These are phyloP conservation scores for Blastocystis hominis DNA, from an alignment of 352 stramenopile species.

Conservation along the genomic window DNA sequence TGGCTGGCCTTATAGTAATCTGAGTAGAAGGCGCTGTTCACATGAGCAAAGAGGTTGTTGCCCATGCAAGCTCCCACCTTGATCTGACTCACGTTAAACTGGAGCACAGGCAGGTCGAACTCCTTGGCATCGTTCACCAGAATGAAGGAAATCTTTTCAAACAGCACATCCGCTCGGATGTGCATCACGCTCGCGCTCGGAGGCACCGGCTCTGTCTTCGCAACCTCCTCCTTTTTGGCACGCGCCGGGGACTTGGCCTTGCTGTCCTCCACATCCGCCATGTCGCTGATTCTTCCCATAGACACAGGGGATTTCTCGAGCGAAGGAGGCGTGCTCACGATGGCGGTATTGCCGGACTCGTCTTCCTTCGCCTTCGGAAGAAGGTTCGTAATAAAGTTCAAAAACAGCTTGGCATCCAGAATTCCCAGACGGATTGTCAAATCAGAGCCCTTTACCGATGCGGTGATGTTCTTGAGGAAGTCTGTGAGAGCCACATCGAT, in stretches of 20 bases:
- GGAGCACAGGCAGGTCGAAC: constrained; percentile 36
- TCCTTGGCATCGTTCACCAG: constrained; percentile 29
- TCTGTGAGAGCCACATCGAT: not conserved
- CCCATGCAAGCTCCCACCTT: constrained; percentile 47
- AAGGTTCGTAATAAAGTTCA: constrained; percentile 38
- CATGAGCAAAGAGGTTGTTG: constrained; percentile 20
- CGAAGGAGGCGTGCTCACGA: not conserved
- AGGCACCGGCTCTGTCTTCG: not conserved
- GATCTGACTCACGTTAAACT: constrained; percentile 34
- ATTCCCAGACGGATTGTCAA: constrained; percentile 37
- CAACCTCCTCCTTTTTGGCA: not conserved
- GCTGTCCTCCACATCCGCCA: not conserved
- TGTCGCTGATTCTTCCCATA: not conserved
- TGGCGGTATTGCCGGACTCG: not conserved
- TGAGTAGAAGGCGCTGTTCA: not conserved
- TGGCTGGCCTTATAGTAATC: constrained; percentile 53
- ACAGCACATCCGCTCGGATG: constrained; percentile 25
- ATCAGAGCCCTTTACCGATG: not conserved
- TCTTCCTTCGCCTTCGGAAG: constrained; percentile 13
- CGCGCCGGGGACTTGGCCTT: not conserved
- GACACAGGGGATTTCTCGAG: not conserved
- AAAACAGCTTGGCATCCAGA: constrained; percentile 45
- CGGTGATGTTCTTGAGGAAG: constrained; percentile 38
- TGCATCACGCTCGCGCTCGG: not conserved
- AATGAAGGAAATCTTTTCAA: constrained; percentile 55